Base-by-base conservation (phyloP, 257 asterid genomes). In the Perilla frutescens region DNA sequence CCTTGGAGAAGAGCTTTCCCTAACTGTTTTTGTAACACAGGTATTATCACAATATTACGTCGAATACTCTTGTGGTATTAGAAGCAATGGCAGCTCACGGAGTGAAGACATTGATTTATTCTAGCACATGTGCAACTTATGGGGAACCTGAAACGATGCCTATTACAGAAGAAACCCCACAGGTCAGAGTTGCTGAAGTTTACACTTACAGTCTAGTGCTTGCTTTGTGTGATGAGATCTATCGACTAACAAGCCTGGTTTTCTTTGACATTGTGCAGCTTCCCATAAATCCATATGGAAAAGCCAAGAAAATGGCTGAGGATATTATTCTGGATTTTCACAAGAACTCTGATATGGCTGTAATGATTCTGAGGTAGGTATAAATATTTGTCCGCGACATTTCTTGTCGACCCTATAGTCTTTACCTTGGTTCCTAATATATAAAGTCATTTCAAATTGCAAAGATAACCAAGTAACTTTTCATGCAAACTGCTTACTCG, bases 251-350 rank as follows among this genome's bases (percentile, higher is more conserved):
- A 26, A 47, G 62, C 7, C 68, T 56, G 44, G 6, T 71, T 69
- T 60, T 64, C 48, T 65, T 80, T 72, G 14, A 34, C 62, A 29
- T 64, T 43, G 5, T 83, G 81, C 86, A 93, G 97, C 70, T 84
- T 66, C 98, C 98, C 39, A 91, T 93, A 68, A 93, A 93, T 81
- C 98, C 98, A 15, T 93, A 93, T 75, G 97, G 98, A 55, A 91
- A 93, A 83, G 98, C 98, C 79, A 93, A 93, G 90, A 93, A 93
- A 82, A 93, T 93, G 98, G 96, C 98, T 3, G 98, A 93, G 80
- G 98, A 93, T 83, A 91, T 93, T 40, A 91, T 93, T 77, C 83
- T 93, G 62, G 98, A 93, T 84, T 91, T 89, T 78, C 96, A 91
- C 68, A 91, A 83, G 74, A 93, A 85, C 76, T 86, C 97, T 10